Percentiles rank a stretch among this genome's conserved stretches.
Evolutionary conservation across 768 basidiomycete species (phyloP).

Genomic region (Lentinula aciculospora): DNA sequence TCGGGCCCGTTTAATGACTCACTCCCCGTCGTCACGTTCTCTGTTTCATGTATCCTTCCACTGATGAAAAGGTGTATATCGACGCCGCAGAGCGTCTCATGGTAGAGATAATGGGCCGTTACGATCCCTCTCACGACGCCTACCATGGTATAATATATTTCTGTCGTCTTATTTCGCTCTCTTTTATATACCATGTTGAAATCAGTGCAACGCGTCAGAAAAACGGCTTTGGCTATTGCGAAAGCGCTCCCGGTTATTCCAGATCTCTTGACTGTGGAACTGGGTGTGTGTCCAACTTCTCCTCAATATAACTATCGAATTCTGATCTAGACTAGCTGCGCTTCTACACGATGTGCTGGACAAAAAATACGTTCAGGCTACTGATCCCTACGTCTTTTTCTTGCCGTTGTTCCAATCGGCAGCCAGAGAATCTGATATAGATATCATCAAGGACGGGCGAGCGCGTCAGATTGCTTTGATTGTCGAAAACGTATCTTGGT

Average conservation of each 20-base stretch:
- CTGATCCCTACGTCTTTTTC: constrained; percentile 63
- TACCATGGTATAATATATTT: constrained; percentile 58
- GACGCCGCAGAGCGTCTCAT: constrained; percentile 63
- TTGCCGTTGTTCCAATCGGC: constrained; percentile 55
- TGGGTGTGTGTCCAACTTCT: constrained; percentile 33
- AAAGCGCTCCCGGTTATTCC: constrained; percentile 37
- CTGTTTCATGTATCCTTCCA: constrained; percentile 43
- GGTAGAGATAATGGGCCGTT: constrained; percentile 66
- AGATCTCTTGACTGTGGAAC: constrained; percentile 74
- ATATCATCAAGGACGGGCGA: constrained; percentile 57
- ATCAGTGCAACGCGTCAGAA: constrained; percentile 82
- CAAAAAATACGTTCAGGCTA: constrained; percentile 73
- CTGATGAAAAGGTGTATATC: constrained; percentile 46
- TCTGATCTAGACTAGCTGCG: constrained; percentile 43
- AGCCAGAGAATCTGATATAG: constrained; percentile 36
- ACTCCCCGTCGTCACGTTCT: not conserved
- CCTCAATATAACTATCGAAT: constrained; percentile 20
- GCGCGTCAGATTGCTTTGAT: constrained; percentile 52
- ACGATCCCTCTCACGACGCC: constrained; percentile 78
- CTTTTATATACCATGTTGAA: not conserved
- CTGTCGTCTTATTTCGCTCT: not conserved
- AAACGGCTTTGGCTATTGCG: constrained; percentile 69
- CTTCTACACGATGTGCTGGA: constrained; percentile 85
- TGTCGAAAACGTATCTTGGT: constrained; percentile 81
- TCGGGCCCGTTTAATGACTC: not conserved